Conservation (phyloP, 2,329 filamentous ascomycete species). For the Sordariomycetes sp. region DNA sequence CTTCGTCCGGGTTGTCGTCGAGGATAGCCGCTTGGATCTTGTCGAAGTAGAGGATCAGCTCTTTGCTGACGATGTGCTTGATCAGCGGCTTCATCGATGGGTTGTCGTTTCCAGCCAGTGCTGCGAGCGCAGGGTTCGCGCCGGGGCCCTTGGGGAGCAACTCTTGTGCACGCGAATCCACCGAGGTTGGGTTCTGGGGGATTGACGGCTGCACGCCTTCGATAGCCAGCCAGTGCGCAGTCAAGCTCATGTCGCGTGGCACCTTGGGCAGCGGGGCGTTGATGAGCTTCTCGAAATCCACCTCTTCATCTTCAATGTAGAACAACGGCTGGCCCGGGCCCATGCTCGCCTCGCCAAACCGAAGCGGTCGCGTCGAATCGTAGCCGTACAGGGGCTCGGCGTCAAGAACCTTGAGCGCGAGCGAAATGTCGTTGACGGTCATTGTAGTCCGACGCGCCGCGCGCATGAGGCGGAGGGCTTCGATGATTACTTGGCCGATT, state of each 20-base stretch:
- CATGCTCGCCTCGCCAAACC: slow-evolving; percentile 88
- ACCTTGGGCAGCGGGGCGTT: slow-evolving; percentile 94
- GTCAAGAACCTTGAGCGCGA: slow-evolving; percentile 77
- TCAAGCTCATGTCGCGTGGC: slow-evolving; percentile 85
- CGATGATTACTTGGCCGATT: slow-evolving; percentile 84
- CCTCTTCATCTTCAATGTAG: slow-evolving; percentile 96
- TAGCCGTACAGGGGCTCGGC: slow-evolving; percentile 96
- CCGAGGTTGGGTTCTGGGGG: slow-evolving; percentile 86
- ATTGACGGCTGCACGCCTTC: slow-evolving; percentile 96
- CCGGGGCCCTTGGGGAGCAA: slow-evolving; percentile 83
- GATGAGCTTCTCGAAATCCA: slow-evolving; percentile 98
- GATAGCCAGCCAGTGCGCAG: slow-evolving; percentile 94
- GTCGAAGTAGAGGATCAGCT: slow-evolving; percentile 93
- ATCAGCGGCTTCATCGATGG: slow-evolving; percentile 72
- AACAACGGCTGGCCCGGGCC: slow-evolving; percentile 91
- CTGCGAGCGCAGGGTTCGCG: slow-evolving; percentile 72
- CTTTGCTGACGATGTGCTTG: slow-evolving; percentile 93
- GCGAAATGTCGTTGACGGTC: slow-evolving; percentile 80
- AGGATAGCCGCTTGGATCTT: slow-evolving; percentile 85
- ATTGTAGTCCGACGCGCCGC: slow-evolving; percentile 78
- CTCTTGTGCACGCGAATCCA: slow-evolving; percentile 75
- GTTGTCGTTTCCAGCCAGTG: slow-evolving; percentile 77
- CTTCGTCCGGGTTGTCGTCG: slow-evolving; percentile 78
- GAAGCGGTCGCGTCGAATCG: slow-evolving; percentile 78
- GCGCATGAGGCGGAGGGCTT: slow-evolving; percentile 94